phyloP scores from a whole-genome alignment of 257 asterid species.

The Nicotiana noctiflora region DNA sequence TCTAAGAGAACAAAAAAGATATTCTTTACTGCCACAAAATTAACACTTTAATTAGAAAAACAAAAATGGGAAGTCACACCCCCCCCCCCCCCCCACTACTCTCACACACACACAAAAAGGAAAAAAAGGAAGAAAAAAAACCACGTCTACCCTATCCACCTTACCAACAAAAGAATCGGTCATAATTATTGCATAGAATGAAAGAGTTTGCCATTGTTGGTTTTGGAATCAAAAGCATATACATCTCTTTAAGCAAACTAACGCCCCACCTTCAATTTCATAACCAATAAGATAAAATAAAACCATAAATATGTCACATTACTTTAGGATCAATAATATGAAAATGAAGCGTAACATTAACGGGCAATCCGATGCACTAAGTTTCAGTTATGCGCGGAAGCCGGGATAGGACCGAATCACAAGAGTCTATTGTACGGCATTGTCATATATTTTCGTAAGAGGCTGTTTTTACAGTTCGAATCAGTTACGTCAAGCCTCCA shows the following conservation, averaged over 20 bases:
- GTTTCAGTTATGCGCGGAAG: too few relatives aligned
- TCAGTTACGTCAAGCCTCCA: too few relatives aligned
- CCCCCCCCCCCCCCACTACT: too few relatives aligned
- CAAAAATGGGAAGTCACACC: not conserved
- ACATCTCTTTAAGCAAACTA: not conserved
- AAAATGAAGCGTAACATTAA: too few relatives aligned
- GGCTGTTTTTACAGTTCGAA: too few relatives aligned
- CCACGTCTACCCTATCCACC: not conserved
- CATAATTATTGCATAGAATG: not conserved
- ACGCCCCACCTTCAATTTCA: constrained; percentile 1
- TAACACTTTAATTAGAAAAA: not conserved
- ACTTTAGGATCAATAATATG: too few relatives aligned
- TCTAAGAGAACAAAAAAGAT: not conserved
- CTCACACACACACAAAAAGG: too few relatives aligned
- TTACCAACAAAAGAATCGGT: not conserved
- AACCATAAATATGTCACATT: too few relatives aligned
- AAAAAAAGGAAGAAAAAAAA: not conserved
- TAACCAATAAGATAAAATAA: not conserved
- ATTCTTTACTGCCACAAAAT: not conserved
- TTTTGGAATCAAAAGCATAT: not conserved
- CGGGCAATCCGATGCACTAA: too few relatives aligned
- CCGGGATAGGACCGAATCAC: too few relatives aligned
- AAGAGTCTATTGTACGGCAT: too few relatives aligned
- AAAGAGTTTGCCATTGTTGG: not conserved
- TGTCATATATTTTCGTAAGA: too few relatives aligned